Base-by-base conservation (phyloP, 805 yeast species). In the Yamadazyma sp. region DNA sequence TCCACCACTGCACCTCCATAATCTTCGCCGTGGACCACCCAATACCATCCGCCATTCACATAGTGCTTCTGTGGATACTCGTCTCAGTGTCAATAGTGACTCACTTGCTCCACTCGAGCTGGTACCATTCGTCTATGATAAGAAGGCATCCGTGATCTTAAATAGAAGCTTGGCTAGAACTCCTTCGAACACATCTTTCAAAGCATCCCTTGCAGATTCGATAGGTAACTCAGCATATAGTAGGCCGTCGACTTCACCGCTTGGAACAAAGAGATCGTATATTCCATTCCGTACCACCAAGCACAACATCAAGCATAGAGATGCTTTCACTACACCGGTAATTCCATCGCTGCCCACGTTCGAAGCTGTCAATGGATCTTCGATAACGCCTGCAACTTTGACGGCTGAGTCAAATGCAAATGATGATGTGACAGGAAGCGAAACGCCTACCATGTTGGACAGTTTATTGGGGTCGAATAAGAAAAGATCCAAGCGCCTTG, bases 51-150 rank as follows among this genome's bases (percentile, higher is more conserved):
- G 32, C 3, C 78, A 74, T 45, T 57, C 55, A 19, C 76, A 75
- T 44, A 67, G 65, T 44, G 71, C 71, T 2, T 82, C 91, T 1
- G 66, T 73, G 25, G 95, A 83, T 44, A 83, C 91, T 0, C 70
- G 68, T 35, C 15, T 35, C 12, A 77, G 82, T 31, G 67, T 52
- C 27, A 65, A 71, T 3, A 56, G 59, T 32, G 70, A 70, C 17
- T 63, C 67, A 16, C 57, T 70, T 3, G 67, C 71, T 14, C 77
- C 79, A n/a, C 70, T 71, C 45, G 89, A 82, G 45, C 77, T 84
- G 2, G 89, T 82, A 1, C 90, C 93, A 0, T 84, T 80, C 50
- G 73, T 84, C 0, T 84, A 84, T 53, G 95, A 84, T 54, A 82
- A 81, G 57, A 84, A 83, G 55, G 93, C 84, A 1, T 78, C 87